Percentiles rank a stretch among this genome's conserved stretches.
These are phyloP conservation scores for Yarrowia deformans DNA, from an alignment of 805 yeast species.

Conservation along the genomic window DNA sequence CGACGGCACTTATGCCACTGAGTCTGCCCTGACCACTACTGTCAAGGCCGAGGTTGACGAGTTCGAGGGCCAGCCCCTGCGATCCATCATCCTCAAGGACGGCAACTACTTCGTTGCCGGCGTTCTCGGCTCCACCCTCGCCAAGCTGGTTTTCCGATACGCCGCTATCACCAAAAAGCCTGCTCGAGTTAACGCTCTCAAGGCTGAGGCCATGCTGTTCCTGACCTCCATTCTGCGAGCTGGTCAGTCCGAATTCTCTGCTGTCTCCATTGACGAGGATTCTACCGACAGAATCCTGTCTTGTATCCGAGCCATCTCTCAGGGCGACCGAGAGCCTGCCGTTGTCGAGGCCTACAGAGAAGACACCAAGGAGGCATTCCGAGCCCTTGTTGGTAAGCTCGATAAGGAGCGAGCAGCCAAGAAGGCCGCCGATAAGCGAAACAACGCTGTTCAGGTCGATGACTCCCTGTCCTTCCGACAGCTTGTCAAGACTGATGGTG, in stretches of 20 bases:
- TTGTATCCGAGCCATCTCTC: constrained; percentile 78
- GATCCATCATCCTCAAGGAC: constrained; percentile 71
- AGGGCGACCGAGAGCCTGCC: constrained; percentile 60
- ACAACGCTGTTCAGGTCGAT: constrained; percentile 77
- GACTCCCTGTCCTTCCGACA: constrained; percentile 82
- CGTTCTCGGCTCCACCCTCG: constrained; percentile 84
- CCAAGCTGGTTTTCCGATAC: constrained; percentile 83
- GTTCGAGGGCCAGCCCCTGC: constrained; percentile 68
- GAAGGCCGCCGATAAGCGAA: constrained; percentile 64
- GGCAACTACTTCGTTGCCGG: constrained; percentile 94
- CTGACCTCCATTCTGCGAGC: constrained; percentile 91
- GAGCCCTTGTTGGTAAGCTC: constrained; percentile 66
- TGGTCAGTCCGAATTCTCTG: constrained; percentile 74
- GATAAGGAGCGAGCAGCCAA: constrained; percentile 64
- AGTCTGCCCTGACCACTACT: constrained; percentile 68
- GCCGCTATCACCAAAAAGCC: constrained; percentile 60
- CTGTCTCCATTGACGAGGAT: constrained; percentile 90
- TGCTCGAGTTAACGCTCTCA: constrained; percentile 75
- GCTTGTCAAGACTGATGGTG: constrained; percentile 58
- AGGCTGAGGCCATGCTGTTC: constrained; percentile 92
- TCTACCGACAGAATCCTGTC: constrained; percentile 91
- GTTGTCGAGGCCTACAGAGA: constrained; percentile 76
- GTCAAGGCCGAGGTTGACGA: constrained; percentile 47
- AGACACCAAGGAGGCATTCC: constrained; percentile 87
- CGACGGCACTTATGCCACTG: constrained; percentile 99